Conservation (phyloP, 495 filamentous ascomycete genomes). For the Aspergillus funiculosus region DNA sequence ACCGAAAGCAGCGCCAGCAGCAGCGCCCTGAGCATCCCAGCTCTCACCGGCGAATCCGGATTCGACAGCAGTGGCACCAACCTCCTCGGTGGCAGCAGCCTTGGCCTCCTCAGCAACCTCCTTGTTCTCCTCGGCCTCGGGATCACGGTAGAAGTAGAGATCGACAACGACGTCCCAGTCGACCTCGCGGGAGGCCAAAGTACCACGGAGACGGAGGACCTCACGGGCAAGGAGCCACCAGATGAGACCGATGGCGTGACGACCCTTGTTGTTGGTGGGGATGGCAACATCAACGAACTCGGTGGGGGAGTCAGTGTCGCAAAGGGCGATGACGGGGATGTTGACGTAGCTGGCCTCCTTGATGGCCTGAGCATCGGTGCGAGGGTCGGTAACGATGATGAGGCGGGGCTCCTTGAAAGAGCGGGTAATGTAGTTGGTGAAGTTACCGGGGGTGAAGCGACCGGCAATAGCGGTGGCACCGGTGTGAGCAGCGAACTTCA, state of each 20-base stretch:
- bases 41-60: slow-evolving; percentile 65
- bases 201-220: slow-evolving; percentile 96
- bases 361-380: slow-evolving; percentile 99
- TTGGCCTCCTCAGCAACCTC: slow-evolving; percentile 65
- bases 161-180: slow-evolving; percentile 99
- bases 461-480: slow-evolving; percentile 96
- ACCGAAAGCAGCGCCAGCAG: slow-evolving; percentile 55
- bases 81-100: slow-evolving; percentile 76
- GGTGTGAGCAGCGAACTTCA: slow-evolving; percentile 98
- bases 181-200: slow-evolving; percentile 84
- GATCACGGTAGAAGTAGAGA: slow-evolving; percentile 99
- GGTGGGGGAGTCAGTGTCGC: slow-evolving; percentile 98
- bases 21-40: slow-evolving; percentile 53
- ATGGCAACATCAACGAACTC: slow-evolving; percentile 99
- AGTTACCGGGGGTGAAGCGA: slow-evolving; percentile 99
- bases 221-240: slow-evolving; percentile 99
- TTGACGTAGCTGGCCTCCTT: slow-evolving; percentile 99
- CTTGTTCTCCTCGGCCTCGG: slow-evolving; percentile 96
- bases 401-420: slow-evolving; percentile 99
- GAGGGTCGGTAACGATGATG: slow-evolving; percentile 98
- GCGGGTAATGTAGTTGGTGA: slow-evolving; percentile 99
- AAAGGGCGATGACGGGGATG: slow-evolving; percentile 98
- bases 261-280: slow-evolving; percentile 99
- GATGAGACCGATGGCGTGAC: slow-evolving; percentile 94
- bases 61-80: slow-evolving; percentile 71